These are phyloP conservation scores for Yarrowia phangngaensis DNA, from an alignment of 805 yeast species.

Conservation along the genomic window DNA sequence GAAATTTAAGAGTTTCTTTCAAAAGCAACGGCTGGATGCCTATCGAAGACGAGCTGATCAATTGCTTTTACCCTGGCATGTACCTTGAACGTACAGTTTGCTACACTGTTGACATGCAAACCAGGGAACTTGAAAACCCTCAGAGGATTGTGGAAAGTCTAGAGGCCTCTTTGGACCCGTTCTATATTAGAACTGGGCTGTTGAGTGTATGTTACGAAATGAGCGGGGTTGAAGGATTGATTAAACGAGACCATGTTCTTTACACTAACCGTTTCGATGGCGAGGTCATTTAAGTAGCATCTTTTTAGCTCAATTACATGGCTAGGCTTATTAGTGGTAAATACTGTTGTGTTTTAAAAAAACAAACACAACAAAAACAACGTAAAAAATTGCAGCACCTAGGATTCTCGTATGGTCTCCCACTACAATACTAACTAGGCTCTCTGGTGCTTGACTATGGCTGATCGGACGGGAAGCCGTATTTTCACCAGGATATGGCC, in stretches of 20 bases:
- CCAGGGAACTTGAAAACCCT: not conserved
- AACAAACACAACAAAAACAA: too few species aligned
- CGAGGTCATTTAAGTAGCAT: too few species aligned
- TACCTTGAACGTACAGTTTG: constrained; percentile 14
- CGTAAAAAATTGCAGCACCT: too few species aligned
- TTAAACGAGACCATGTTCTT: constrained; percentile 8
- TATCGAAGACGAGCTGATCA: constrained; percentile 10
- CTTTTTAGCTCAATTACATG: too few species aligned
- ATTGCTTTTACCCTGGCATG: constrained; percentile 20
- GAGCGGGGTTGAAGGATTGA: constrained; percentile 17
- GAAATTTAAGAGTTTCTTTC: constrained; percentile 4
- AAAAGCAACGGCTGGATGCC: constrained; percentile 21
- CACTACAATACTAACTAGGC: too few species aligned
- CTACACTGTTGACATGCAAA: constrained; percentile 1
- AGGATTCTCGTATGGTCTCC: too few species aligned
- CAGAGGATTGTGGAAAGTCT: constrained; percentile 13
- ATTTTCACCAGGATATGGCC: too few species aligned
- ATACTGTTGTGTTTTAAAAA: too few species aligned
- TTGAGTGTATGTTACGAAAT: constrained; percentile 13
- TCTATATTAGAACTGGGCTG: constrained; percentile 4
- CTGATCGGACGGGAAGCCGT: too few species aligned
- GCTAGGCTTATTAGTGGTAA: too few species aligned
- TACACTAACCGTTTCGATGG: constrained; percentile 14
- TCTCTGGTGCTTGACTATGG: too few species aligned
- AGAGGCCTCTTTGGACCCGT: constrained; percentile 8